Evolutionary conservation across 225 moss, liverwort and hornwort species (phyloP), one percentile per base, ranked within the genome.

Genomic region (Physcomitrellopsis africana): DNA sequence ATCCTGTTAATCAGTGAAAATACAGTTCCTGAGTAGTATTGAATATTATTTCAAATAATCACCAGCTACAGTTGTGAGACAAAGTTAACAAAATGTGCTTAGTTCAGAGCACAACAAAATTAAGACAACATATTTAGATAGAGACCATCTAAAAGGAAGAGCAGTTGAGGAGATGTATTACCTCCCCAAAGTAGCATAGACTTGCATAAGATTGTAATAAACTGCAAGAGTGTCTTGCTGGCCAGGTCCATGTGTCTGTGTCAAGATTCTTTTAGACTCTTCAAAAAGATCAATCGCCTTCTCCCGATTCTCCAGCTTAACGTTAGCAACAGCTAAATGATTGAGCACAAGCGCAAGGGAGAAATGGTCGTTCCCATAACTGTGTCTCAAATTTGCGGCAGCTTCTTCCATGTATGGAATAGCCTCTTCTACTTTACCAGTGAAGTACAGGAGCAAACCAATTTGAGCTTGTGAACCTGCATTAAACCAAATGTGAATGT

Each of bases 321-420:
- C 83, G 49, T 97, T 80, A 45, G 94, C 93, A 26, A 97, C 93
- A 54, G 90, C 97, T 72, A 94, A 80, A 70, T 94, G 94, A 78
- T 97, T 97, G 27, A 97, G 90, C 72, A 97, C 97, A 73, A 97
- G 89, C 46, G 91, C 97, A 32, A 97, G 93, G 37, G 97, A 91
- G 78, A 91, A 94, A 81, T 92, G 92, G 29, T 82, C 87, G 67
- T 87, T 69, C 19, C 94, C 94, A 56, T 93, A 89, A 57, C 92
- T 87, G 53, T 85, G 81, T 32, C 90, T 89, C 60, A 97, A 69
- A 68, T 86, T 92, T 44, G 69, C 66, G 52, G 69, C 90, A 5
- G 97, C 92, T 61, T 83, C 84, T 79, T 94, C 92, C 88, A 97
- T 79, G 44, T 82, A 91, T 11, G 91, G 79, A 48, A 97, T 45